A percentile compares a stretch with the other conserved stretches of the same genome.
These are phyloP conservation scores for Penicillium sp. DNA, from an alignment of 2,329 filamentous ascomycete genomes.

Conservation along the genomic window DNA sequence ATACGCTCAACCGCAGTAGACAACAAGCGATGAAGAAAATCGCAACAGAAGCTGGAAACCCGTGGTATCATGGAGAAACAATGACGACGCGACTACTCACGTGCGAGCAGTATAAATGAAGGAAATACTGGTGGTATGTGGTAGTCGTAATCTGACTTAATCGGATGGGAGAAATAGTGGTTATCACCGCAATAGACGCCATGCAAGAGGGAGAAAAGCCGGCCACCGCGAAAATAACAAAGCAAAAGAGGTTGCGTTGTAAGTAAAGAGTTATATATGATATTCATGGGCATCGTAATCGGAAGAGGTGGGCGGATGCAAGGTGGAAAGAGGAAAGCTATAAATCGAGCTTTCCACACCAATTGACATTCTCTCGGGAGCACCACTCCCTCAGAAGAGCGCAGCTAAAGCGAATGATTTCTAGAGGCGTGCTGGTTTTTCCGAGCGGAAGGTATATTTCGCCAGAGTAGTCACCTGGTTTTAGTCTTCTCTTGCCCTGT, in stretches of 20 bases:
- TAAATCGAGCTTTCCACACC: slow-evolving; percentile 47
- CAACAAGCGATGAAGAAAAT: not conserved
- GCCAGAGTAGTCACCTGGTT: slow-evolving; percentile 41
- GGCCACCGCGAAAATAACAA: not conserved
- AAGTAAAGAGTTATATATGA: not conserved
- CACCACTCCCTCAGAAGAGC: slow-evolving; percentile 54
- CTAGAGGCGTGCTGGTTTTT: slow-evolving; percentile 47
- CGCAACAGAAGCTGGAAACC: slow-evolving; percentile 17
- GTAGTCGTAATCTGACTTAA: slow-evolving; percentile 8
- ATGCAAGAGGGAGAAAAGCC: slow-evolving; percentile 3
- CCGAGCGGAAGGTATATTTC: slow-evolving; percentile 51
- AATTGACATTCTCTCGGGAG: slow-evolving; percentile 50
- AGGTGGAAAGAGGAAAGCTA: slow-evolving; percentile 23
- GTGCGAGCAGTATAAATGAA: slow-evolving; percentile 7
- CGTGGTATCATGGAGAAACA: slow-evolving; percentile 40
- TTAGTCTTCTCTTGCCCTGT: slow-evolving; percentile 40
- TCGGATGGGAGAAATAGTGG: not conserved
- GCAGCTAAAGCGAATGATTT: slow-evolving; percentile 52
- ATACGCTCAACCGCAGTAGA: slow-evolving; percentile 14
- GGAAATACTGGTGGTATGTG: slow-evolving; percentile 1
- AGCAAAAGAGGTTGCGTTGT: not conserved
- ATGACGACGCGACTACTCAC: slow-evolving; percentile 21
- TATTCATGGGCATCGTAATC: not conserved
- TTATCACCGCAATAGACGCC: slow-evolving; percentile 12
- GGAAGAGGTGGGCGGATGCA: not conserved